These are phyloP conservation scores for Ciborinia camelliae DNA, from an alignment of 2,329 filamentous ascomycete genomes.

Conservation along the genomic window DNA sequence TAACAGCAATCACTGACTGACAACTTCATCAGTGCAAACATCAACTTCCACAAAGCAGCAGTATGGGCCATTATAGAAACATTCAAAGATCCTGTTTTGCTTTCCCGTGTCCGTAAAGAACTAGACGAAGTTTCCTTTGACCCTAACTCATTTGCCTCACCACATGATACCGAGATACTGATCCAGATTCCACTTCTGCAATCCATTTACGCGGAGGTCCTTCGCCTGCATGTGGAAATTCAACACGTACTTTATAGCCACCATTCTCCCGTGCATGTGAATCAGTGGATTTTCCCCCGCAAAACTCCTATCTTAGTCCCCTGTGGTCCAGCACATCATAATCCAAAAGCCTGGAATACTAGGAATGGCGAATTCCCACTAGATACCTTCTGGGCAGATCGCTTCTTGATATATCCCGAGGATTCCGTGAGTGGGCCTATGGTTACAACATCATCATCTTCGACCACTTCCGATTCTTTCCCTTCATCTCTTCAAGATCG, in stretches of 20 bases:
- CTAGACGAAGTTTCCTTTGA: background rate
- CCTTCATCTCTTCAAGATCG: too few relatives aligned
- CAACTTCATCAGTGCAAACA: background rate
- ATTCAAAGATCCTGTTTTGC: background rate
- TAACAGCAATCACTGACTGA: too few relatives aligned
- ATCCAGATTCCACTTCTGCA: background rate
- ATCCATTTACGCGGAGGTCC: slow-evolving; percentile 4
- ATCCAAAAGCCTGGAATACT: slow-evolving; percentile 36
- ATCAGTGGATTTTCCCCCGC: background rate
- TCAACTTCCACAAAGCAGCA: background rate
- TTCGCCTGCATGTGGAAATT: background rate
- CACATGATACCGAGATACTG: too few relatives aligned
- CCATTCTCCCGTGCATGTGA: background rate
- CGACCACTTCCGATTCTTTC: background rate
- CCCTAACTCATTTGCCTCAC: too few relatives aligned
- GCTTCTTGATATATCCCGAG: slow-evolving; percentile 37
- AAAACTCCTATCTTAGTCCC: background rate
- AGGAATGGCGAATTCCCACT: slow-evolving; percentile 33
- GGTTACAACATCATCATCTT: slow-evolving; percentile 1
- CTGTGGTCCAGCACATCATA: background rate
- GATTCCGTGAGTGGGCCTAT: slow-evolving; percentile 33
- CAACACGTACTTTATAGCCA: background rate
- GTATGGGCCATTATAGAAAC: background rate
- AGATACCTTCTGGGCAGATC: slow-evolving; percentile 38
- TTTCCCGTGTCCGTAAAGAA: background rate